Evolutionary conservation across 192 early-diverging fungal species (phyloP), one percentile per base, ranked within the genome.

Genomic region (Radiomyces spectabilis): DNA sequence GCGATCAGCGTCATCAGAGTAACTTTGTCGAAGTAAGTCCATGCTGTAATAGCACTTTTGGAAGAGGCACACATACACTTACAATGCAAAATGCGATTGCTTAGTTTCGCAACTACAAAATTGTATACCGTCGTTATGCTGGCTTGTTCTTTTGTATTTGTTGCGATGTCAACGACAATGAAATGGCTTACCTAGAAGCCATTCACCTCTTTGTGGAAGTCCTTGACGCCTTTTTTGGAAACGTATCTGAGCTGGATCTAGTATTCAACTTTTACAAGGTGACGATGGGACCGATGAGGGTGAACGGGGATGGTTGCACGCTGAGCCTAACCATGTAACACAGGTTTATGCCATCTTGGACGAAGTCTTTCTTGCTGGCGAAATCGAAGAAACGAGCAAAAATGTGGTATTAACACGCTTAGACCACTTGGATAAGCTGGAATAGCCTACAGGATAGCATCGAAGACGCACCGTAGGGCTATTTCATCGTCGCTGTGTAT

Each of bases 141-240:
- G 91, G 89, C n/a, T 74, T 99, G 21, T 99, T 95, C 73, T 99
- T 99, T 70, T 98, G 97, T 72, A 89, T 98, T 61, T 95, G 95
- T 67, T 93, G 98, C 0, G 95, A 98, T 68, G 88, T 89, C 15
- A 98, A 97, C 68, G 97, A 99, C 72, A 99, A 99, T 61, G 95
- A 98, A 63, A 72, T 99, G 16, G 83, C 88, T 1, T 91, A 92
- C 55, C 68, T 99, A 25, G 97, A 99, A 65, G 93, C 92, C 0
- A 98, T 99, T 34, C 97, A 99, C 62, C 87, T 99, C 56, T 98
- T 99, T 83, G 97, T 99, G 8, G 97, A 99, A 72, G 91, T 99
- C 0, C 71, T 99, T 29, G 97, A 99, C 68, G 80, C 92, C 18
- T 99, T 96, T 78, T 98, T 98, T 70, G 89, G 89, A 32, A 99